Evolutionary conservation across 2,329 filamentous ascomycete genomes (phyloP), one percentile per base, ranked within the genome.

Genomic region (Pseudomassariella vexata): DNA sequence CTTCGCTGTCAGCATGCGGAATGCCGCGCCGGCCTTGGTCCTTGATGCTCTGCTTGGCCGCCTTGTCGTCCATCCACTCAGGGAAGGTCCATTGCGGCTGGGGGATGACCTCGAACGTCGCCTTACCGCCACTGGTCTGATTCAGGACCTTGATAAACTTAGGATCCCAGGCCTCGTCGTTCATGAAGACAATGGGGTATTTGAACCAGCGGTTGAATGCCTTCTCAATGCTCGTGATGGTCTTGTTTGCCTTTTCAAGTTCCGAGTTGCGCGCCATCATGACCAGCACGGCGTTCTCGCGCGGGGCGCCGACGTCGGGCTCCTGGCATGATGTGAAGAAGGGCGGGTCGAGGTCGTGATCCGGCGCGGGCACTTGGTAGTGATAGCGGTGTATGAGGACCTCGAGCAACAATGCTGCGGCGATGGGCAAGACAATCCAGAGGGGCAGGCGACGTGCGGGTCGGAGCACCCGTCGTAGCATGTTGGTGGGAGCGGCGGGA

Each of bases 201-300:
- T 63, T 53, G 47, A 61, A 68, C 57, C 61, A 65, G 33, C 53
- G 52, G 51, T 68, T 68, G 50, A 66, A 68, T 35, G 62, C 59
- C 15, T 45, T 42, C 46, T 68, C 62, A 29, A 68, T 53, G 19
- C 54, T 61, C 11, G 45, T 40, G n/a, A 68, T 47, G 3, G 62
- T 60, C 32, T 52, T 50, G 32, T 58, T 55, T 2, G 61, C 63
- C 38, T 54, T 51, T 17, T 53, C 42, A 8, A 62, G 55, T 44
- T 68, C 65, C 15, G 47, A 45, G 42, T 68, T 68, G 22, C 63
- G 63, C 31, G 61, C 62, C 34, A 68, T 50, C 62, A 68, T 67
- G 24, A 68, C 59, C 19, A 68, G 40, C 21, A 57, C 57, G 31
- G 63, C 65, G 36, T 63, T 65, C 45, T 64, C 62, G 40, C 64